These are phyloP conservation scores for Sclerospora graminicola DNA, from an alignment of 352 stramenopile species.

Conservation along the genomic window DNA sequence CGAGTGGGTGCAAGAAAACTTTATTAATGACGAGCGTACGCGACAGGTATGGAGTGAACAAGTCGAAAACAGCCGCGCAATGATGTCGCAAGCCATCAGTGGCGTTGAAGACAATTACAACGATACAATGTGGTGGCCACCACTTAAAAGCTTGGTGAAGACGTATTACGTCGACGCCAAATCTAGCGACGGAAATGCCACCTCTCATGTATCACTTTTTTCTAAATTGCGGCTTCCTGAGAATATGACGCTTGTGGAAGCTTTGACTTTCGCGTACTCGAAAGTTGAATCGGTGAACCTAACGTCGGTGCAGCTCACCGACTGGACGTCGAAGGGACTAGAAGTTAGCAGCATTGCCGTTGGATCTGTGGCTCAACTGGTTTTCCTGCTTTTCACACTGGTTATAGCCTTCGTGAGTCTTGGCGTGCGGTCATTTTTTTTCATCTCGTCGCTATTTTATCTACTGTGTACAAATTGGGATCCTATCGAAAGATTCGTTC, in stretches of 20 bases:
- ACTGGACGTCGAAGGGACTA: constrained; percentile 78
- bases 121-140: constrained; percentile 84
- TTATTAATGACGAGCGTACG: constrained; percentile 81
- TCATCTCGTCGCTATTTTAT: constrained; percentile 83
- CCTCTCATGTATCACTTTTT: constrained; percentile 34
- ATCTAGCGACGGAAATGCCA: constrained; percentile 41
- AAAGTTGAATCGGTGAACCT: constrained; percentile 84
- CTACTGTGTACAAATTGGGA: constrained; percentile 81
- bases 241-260: constrained; percentile 79
- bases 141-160: constrained; percentile 71
- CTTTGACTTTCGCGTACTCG: constrained; percentile 59
- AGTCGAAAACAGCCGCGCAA: constrained; percentile 67
- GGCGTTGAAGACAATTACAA: constrained; percentile 84
- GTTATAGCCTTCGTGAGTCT: constrained; percentile 82
- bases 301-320: constrained; percentile 73
- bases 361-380: constrained; percentile 68
- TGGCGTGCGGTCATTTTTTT: constrained; percentile 80
- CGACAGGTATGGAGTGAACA: constrained; percentile 77
- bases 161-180: constrained; percentile 77
- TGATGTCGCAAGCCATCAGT: constrained; percentile 69
- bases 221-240: constrained; percentile 46
- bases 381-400: constrained; percentile 67
- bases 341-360: constrained; percentile 79
- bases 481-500: constrained; percentile 74
- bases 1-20: constrained; percentile 78